phyloP scores from a whole-genome alignment of 169 alveolate species.

The Plasmodium vivax region DNA sequence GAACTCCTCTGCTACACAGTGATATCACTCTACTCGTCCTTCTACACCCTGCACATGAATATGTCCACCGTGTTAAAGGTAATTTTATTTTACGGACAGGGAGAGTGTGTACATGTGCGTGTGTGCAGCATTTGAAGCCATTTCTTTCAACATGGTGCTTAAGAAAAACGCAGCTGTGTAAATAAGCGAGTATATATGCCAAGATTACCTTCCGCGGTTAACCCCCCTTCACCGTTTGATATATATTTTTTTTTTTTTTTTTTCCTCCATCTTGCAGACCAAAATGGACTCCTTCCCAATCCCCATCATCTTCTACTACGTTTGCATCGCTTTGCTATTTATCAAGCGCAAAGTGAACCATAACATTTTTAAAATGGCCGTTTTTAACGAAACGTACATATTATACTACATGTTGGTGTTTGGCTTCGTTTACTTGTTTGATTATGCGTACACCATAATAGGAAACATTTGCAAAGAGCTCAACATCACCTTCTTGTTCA shows the following conservation, averaged over 20 bases:
- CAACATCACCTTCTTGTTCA: slow-evolving; percentile 34
- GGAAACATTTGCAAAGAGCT: slow-evolving; percentile 54
- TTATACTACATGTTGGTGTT: slow-evolving; percentile 40
- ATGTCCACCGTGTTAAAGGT: slow-evolving; percentile 60
- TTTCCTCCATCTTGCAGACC: slow-evolving; percentile 15
- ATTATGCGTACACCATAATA: slow-evolving; percentile 53
- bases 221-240: not conserved
- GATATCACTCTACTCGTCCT: slow-evolving; percentile 24
- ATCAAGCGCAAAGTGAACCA: slow-evolving; percentile 13
- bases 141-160: not conserved
- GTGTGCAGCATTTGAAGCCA: not conserved
- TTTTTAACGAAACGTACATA: slow-evolving; percentile 19
- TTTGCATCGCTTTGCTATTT: slow-evolving; percentile 10
- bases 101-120: not conserved
- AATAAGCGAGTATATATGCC: not conserved
- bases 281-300: slow-evolving; percentile 45
- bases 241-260: not conserved
- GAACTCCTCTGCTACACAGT: slow-evolving; percentile 32
- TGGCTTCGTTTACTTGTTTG: slow-evolving; percentile 30
- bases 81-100: not conserved
- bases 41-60: slow-evolving; percentile 54
- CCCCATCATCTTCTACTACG: slow-evolving; percentile 39
- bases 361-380: slow-evolving; percentile 8
- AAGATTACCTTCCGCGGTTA: not conserved
- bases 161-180: not conserved